These are phyloP conservation scores for Colletotrichum sp. DNA, from an alignment of 2,329 filamentous ascomycete genomes.

Conservation along the genomic window DNA sequence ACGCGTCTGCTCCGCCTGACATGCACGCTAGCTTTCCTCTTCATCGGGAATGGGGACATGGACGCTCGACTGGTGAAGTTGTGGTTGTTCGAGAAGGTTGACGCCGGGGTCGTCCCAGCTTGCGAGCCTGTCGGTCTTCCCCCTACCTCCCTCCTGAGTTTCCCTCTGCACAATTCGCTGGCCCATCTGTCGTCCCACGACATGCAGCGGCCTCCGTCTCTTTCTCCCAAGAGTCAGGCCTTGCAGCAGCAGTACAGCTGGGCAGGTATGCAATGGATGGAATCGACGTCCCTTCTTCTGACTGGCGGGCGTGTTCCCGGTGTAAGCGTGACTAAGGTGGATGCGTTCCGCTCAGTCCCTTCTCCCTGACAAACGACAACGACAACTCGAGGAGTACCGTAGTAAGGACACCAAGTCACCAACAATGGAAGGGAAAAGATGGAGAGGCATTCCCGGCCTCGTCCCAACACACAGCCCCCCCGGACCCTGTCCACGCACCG, in stretches of 20 bases:
- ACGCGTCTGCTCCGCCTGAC: conserved; percentile 15
- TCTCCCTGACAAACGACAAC: not conserved
- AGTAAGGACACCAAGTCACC: not conserved
- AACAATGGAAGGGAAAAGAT: not conserved
- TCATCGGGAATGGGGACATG: not conserved
- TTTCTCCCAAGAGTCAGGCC: not conserved
- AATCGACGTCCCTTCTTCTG: not conserved
- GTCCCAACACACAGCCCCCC: conserved; percentile 5
- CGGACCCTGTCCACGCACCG: conserved; percentile 5
- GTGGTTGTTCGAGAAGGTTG: not conserved
- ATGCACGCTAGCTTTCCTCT: not conserved
- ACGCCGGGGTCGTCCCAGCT: conserved; percentile 3
- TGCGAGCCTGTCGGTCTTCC: not conserved
- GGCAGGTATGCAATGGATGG: not conserved
- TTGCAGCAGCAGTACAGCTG: not conserved
- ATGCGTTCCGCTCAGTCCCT: not conserved
- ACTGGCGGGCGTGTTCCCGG: not conserved
- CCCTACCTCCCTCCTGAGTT: not conserved
- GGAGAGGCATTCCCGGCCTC: not conserved
- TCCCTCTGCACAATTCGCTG: not conserved
- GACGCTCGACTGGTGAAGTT: not conserved
- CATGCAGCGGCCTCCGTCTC: not conserved
- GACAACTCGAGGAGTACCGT: not conserved
- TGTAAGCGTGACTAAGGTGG: not conserved
- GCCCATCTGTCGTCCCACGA: not conserved